phyloP scores from a whole-genome alignment of 371 early-diverging fungal genomes.

The Mucor indicus region DNA sequence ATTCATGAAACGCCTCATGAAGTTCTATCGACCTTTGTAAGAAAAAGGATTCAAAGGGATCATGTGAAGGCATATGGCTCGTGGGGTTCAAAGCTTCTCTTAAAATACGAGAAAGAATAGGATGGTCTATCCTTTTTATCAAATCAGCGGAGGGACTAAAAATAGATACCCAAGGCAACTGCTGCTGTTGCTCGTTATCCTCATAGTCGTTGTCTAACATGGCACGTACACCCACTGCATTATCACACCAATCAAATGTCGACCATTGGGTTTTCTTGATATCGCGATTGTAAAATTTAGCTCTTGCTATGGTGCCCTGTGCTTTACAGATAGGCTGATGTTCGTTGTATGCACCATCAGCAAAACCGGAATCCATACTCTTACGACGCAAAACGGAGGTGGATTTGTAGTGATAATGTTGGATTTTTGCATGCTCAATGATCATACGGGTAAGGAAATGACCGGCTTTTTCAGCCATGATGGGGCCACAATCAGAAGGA shows the following conservation, averaged over 20 bases:
- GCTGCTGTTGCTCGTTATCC: slow-evolving; percentile 20
- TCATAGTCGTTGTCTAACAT: slow-evolving; percentile 35
- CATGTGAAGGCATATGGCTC: slow-evolving; percentile 10
- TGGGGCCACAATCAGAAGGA: slow-evolving; percentile 38
- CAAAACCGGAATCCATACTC: too few species aligned
- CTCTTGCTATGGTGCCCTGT: slow-evolving; percentile 36
- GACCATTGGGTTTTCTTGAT: slow-evolving; percentile 18
- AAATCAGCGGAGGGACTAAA: slow-evolving; percentile 24
- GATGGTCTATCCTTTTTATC: too few species aligned
- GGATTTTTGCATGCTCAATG: slow-evolving; percentile 37
- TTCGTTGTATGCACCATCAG: too few species aligned
- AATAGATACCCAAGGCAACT: slow-evolving; percentile 42
- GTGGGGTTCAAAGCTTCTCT: slow-evolving; percentile 31
- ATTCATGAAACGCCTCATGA: too few species aligned
- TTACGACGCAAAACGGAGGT: slow-evolving; percentile 19
- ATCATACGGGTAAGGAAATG: slow-evolving; percentile 46
- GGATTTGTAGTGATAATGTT: slow-evolving; percentile 3
- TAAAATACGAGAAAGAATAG: slow-evolving; percentile 32
- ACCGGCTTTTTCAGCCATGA: slow-evolving; percentile 41
- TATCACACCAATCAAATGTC: slow-evolving; percentile 29
- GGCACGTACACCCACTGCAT: slow-evolving; percentile 23
- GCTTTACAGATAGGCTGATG: too few species aligned
- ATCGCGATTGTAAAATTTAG: slow-evolving; percentile 32
- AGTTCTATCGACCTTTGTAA: too few species aligned
- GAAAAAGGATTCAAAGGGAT: slow-evolving; percentile 33